phyloP scores from a whole-genome alignment of 2,329 filamentous ascomycete species.

The Alternaria arbusti region DNA sequence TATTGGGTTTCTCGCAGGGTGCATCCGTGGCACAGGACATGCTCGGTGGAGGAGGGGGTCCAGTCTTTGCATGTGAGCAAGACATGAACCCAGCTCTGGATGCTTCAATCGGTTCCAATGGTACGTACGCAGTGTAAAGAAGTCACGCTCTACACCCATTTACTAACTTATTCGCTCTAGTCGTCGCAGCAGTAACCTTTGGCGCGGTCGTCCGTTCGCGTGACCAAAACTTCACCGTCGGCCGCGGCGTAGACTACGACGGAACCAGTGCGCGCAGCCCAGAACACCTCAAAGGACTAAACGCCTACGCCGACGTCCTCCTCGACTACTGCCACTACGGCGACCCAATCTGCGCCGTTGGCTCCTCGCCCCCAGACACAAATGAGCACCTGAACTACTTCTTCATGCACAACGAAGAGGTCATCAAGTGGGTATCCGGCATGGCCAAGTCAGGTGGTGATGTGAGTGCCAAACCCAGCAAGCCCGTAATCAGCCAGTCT shows the following conservation, averaged over 20 bases:
- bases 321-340: conserved; percentile 68
- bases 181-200: conserved; percentile 34
- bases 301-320: conserved; percentile 50
- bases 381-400: conserved; percentile 67
- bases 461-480: conserved; percentile 19
- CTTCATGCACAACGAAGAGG: conserved; percentile 30
- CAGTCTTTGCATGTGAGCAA: conserved; percentile 32
- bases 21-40: conserved; percentile 35
- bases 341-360: conserved; percentile 68
- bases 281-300: conserved; percentile 22
- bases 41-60: conserved; percentile 37
- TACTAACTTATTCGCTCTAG: conserved; percentile 13
- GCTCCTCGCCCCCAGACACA: conserved; percentile 58
- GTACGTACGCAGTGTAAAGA: conserved; percentile 10
- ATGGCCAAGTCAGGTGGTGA: conserved; percentile 21
- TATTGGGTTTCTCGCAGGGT: conserved; percentile 36
- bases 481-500: conserved; percentile 6
- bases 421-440: conserved; percentile 22
- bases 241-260: conserved; percentile 28
- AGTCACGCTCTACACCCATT: neutral
- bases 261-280: conserved; percentile 28
- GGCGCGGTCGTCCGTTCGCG: conserved; percentile 32
- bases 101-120: conserved; percentile 24
- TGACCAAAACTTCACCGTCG: conserved; percentile 33
- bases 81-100: conserved; percentile 29